Conservation (phyloP, 2,329 filamentous ascomycete species). For the Chrysoporthe cubensis region DNA sequence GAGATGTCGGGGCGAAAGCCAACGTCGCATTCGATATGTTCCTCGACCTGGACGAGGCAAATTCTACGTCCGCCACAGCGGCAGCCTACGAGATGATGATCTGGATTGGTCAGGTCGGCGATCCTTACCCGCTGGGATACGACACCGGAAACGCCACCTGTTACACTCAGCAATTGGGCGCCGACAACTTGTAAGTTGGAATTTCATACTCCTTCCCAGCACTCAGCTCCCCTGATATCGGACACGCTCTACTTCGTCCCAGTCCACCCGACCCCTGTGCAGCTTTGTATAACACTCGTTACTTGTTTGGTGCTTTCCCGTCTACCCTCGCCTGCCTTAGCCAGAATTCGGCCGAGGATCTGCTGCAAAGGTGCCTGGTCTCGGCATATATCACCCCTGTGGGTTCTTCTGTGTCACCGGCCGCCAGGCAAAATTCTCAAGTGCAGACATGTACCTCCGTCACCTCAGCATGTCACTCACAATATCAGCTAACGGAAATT, state of each 20-base stretch:
- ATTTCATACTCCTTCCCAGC: not conserved
- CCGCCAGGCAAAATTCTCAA: not conserved
- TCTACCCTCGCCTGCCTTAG: not conserved
- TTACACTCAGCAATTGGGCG: slow-evolving; percentile 33
- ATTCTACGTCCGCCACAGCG: slow-evolving; percentile 34
- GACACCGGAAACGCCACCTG: slow-evolving; percentile 31
- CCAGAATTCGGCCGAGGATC: slow-evolving; percentile 19
- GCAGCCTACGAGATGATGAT: slow-evolving; percentile 41
- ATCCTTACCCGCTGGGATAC: slow-evolving; percentile 36
- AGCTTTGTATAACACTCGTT: not conserved
- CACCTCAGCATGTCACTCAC: not conserved
- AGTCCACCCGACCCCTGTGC: not conserved
- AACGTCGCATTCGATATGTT: slow-evolving; percentile 42
- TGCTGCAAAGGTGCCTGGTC: slow-evolving; percentile 14
- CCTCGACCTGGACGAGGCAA: slow-evolving; percentile 35
- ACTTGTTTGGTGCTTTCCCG: not conserved
- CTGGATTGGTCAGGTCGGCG: slow-evolving; percentile 38
- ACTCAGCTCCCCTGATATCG: not conserved
- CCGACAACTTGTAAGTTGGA: slow-evolving; percentile 36
- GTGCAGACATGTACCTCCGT: not conserved
- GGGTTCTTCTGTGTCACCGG: not conserved
- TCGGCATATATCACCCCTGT: slow-evolving; percentile 10
- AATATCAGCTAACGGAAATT: slow-evolving; percentile 1
- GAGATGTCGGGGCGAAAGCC: slow-evolving; percentile 30
- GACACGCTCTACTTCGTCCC: slow-evolving; percentile 13